Evolutionary conservation across 345 rosid species (phyloP).

Genomic region (Hibiscus mutabilis): DNA sequence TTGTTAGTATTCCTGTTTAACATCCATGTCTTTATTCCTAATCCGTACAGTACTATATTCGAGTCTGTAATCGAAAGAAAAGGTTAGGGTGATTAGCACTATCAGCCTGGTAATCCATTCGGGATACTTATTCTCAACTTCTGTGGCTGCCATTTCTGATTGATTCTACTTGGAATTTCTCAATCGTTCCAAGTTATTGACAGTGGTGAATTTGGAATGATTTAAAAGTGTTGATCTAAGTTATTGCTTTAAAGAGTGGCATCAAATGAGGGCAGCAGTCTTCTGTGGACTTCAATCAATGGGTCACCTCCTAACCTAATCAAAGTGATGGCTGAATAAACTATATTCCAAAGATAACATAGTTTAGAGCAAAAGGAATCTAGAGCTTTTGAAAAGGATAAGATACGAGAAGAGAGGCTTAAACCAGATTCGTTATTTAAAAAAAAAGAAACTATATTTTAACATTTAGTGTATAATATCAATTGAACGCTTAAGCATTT

Average conservation of each 20-base stretch:
- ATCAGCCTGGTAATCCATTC: not conserved
- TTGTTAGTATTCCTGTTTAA: not conserved
- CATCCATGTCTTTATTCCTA: too few species aligned
- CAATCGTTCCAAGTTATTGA: too few species aligned
- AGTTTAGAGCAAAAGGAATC: conserved; percentile 14
- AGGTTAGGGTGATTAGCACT: conserved; percentile 4
- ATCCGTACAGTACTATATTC: too few species aligned
- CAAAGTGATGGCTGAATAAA: not conserved
- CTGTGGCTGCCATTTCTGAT: not conserved
- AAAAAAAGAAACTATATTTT: too few species aligned
- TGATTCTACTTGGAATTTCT: too few species aligned
- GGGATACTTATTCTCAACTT: not conserved
- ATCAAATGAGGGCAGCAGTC: too few species aligned
- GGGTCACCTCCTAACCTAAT: too few species aligned
- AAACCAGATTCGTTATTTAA: too few species aligned
- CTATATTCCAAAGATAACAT: not conserved
- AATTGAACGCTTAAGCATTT: too few species aligned
- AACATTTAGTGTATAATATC: too few species aligned
- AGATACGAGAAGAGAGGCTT: not conserved
- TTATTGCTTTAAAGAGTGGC: too few species aligned
- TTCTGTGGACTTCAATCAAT: too few species aligned
- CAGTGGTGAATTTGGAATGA: not conserved
- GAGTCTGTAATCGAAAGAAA: not conserved
- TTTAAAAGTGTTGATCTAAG: not conserved
- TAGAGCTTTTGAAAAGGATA: conserved; percentile 15